Conservation (phyloP, 192 early-diverging fungal genomes). For the Backusella luteola region DNA sequence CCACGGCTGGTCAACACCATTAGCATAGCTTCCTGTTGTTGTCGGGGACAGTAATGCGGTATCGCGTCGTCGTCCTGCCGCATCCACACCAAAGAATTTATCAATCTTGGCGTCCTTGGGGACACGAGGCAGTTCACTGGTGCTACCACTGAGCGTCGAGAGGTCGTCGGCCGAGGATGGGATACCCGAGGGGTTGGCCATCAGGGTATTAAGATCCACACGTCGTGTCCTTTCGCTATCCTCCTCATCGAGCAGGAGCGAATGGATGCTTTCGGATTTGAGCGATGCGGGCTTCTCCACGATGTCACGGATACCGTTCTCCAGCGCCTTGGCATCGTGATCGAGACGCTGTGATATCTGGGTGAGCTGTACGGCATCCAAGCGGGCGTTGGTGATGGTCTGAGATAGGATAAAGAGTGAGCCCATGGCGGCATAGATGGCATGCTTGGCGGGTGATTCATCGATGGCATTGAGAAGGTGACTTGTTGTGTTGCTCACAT, state of each 20-base stretch:
- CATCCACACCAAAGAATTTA: conserved; percentile 63
- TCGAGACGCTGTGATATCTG: background rate
- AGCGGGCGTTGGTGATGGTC: conserved; percentile 22
- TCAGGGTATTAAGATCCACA: background rate
- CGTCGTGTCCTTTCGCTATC: background rate
- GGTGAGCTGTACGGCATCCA: background rate
- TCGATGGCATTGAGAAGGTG: conserved; percentile 28
- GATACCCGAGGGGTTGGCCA: background rate
- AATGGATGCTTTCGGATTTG: background rate
- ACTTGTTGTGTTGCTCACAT: conserved; percentile 30
- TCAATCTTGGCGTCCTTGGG: conserved; percentile 43
- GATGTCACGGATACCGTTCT: background rate
- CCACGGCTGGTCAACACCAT: conserved; percentile 34
- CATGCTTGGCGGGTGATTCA: conserved; percentile 12
- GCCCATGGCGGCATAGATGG: conserved; percentile 31
- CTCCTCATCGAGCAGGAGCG: background rate
- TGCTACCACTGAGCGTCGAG: background rate
- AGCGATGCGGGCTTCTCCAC: background rate
- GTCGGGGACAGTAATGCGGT: background rate
- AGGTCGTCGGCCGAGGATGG: background rate
- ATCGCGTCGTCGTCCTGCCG: conserved; percentile 17
- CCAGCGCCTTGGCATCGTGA: background rate
- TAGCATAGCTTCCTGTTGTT: background rate
- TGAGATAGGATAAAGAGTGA: conserved; percentile 27
- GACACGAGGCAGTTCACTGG: background rate